These are phyloP conservation scores for Wickerhamiella lipophila DNA, from an alignment of 805 yeast species.

Conservation along the genomic window DNA sequence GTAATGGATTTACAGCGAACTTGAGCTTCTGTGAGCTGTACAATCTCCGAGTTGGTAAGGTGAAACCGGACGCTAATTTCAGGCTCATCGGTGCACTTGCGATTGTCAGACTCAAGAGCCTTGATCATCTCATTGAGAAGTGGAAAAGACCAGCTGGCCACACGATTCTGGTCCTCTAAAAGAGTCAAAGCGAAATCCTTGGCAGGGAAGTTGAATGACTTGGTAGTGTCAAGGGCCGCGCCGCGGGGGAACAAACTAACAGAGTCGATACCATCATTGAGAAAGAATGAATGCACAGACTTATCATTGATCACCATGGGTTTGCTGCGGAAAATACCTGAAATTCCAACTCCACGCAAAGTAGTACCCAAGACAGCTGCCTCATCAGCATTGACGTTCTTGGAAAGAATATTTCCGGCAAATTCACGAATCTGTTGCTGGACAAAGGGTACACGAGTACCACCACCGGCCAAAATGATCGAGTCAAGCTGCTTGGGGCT, in stretches of 20 bases:
- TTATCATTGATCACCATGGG: constrained; percentile 49
- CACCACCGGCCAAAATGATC: constrained; percentile 78
- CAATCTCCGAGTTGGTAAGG: constrained; percentile 17
- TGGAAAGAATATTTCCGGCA: constrained; percentile 53
- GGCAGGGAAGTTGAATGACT: constrained; percentile 21
- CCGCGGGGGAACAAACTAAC: constrained; percentile 17
- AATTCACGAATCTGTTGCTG: constrained; percentile 34
- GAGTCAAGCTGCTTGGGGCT: constrained; percentile 37
- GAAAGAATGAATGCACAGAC: constrained; percentile 40
- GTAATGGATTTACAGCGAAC: constrained; percentile 18
- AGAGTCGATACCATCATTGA: constrained; percentile 32
- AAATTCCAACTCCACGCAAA: constrained; percentile 62
- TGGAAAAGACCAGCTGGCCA: constrained; percentile 24
- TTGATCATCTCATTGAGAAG: constrained; percentile 19
- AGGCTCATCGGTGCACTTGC: constrained; percentile 16
- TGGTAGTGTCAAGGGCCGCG: constrained; percentile 27
- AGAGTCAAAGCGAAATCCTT: constrained; percentile 28
- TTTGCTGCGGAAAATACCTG: constrained; percentile 54
- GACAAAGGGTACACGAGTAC: constrained; percentile 79
- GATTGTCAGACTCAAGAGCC: constrained; percentile 23
- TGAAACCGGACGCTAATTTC: constrained; percentile 15
- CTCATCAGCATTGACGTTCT: constrained; percentile 90
- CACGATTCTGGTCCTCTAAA: constrained; percentile 31
- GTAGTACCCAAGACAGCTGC: constrained; percentile 84
- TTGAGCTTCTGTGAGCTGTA: constrained; percentile 15